Evolutionary conservation across 441 rosid genomes (phyloP).

Genomic region (Erodium moschatum): DNA sequence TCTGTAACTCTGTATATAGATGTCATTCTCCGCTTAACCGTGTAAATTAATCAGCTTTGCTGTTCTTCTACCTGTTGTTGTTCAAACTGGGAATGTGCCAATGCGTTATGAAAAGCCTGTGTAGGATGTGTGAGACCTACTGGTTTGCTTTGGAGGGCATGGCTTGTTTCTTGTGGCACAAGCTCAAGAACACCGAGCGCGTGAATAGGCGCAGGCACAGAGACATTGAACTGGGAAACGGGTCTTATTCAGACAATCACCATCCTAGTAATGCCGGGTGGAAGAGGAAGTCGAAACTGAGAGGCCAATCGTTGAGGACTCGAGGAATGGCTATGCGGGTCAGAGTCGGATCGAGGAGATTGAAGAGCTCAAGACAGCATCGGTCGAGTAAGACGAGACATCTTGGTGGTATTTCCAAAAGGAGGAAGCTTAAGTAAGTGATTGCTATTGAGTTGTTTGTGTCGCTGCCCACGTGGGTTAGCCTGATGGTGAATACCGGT

Average conservation of each 20-base stretch:
- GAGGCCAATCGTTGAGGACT: too few species aligned
- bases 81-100: constrained; percentile 73
- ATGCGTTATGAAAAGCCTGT: constrained; percentile 55
- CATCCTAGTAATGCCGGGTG: constrained; percentile 10
- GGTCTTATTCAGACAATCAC: neutral
- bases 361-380: constrained; percentile 28
- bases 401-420: constrained; percentile 20
- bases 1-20: too few species aligned
- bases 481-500: too few species aligned
- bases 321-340: neutral
- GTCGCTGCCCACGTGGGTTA: too few species aligned
- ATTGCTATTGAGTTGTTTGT: too few species aligned
- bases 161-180: constrained; percentile 48
- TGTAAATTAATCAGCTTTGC: constrained; percentile 34
- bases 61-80: constrained; percentile 51
- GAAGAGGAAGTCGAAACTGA: constrained; percentile 26
- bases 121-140: constrained; percentile 53
- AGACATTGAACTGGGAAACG: constrained; percentile 38
- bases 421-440: constrained; percentile 22
- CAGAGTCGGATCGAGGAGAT: constrained; percentile 34
- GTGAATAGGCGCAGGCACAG: constrained; percentile 25
- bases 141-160: constrained; percentile 43
- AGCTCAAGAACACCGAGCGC: constrained; percentile 41
- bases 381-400: constrained; percentile 15
- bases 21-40: too few species aligned